Conservation (phyloP, 352 stramenopile species). For the Globisporangium recalcitrans region DNA sequence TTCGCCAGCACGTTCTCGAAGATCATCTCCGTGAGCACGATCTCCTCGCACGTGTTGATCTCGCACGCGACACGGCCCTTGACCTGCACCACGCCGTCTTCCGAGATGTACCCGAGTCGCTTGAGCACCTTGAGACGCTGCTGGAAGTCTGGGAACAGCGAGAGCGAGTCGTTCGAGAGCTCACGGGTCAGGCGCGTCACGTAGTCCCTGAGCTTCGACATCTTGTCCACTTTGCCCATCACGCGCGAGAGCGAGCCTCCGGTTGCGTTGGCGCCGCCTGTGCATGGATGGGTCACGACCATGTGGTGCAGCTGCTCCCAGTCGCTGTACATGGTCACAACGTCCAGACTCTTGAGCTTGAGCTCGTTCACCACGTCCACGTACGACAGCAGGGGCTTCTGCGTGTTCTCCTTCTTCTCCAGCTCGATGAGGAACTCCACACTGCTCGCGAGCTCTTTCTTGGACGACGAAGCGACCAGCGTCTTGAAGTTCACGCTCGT, state of each 20-base stretch:
- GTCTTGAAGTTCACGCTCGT: slow-evolving; percentile 54
- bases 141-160: slow-evolving; percentile 97
- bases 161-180: slow-evolving; percentile 87
- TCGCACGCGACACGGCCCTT: slow-evolving; percentile 98
- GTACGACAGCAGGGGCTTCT: slow-evolving; percentile 43
- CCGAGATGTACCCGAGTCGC: slow-evolving; percentile 92
- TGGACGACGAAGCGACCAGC: slow-evolving; percentile 53
- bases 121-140: slow-evolving; percentile 91
- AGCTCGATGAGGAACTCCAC: slow-evolving; percentile 74
- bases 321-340: slow-evolving; percentile 52
- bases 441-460: slow-evolving; percentile 65
- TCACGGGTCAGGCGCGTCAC: slow-evolving; percentile 48
- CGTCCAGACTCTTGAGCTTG: slow-evolving; percentile 76
- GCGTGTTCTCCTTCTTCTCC: slow-evolving; percentile 50
- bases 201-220: slow-evolving; percentile 70
- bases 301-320: slow-evolving; percentile 56
- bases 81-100: slow-evolving; percentile 85
- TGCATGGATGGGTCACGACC: slow-evolving; percentile 49
- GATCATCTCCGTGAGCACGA: slow-evolving; percentile 98
- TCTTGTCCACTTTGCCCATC: slow-evolving; percentile 65
- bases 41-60: slow-evolving; percentile 97
- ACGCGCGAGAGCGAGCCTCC: slow-evolving; percentile 30
- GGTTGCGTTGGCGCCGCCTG: slow-evolving; percentile 16
- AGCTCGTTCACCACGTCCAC: slow-evolving; percentile 73
- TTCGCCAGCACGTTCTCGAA: slow-evolving; percentile 97